Evolutionary conservation across 2,329 filamentous ascomycete genomes (phyloP), one percentile per base, ranked within the genome.

Genomic region (Nemania abortiva): DNA sequence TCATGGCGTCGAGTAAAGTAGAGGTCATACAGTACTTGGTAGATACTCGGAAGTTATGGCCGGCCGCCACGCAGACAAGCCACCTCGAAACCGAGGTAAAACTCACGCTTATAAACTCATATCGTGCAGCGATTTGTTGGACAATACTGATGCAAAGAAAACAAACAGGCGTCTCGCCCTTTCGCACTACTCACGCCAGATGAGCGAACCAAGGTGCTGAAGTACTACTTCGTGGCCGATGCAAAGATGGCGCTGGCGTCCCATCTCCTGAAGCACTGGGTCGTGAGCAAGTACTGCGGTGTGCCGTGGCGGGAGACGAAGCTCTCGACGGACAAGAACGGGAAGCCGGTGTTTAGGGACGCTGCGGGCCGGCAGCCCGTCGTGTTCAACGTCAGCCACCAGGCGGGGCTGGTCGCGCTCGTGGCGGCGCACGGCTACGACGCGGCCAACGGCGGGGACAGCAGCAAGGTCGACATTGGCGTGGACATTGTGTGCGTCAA

Each of bases 381-480:
- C n/a, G 74, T 82, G 70, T 95, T 95, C 84, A 95, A 95, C 80
- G 87, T 95, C 64, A 91, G 88, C 54, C 92, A 95, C 79, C 92
- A 95, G 82, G 90, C 90, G 9, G 92, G 92, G 1, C 82, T 95
- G 18, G 92, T 94, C 0, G 87, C 88, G 1, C 82, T 95, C 34
- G 85, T 91, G 13, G 90, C 90, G 15, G 81, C 85, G 2, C 77
- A 79, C 50, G 77, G 76, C 22, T 79, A 80, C 74, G 73, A 68
- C 27, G 60, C 59, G 31, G 66, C 61, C 24, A 56, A 64, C 34
- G 63, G 27, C 5, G 69, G 66, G 6, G 66, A 71, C 42, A 64
- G 69, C 20, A 64, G 64, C 42, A 57, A 56, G 18, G 75, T 81
- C 22, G 81, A 91, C 54, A 84, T 94, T 0, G 92, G 92, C 54